A percentile compares a stretch with the other conserved stretches of the same genome.
These are phyloP conservation scores for Acacia confusa DNA, from an alignment of 306 rosid species.

Conservation along the genomic window DNA sequence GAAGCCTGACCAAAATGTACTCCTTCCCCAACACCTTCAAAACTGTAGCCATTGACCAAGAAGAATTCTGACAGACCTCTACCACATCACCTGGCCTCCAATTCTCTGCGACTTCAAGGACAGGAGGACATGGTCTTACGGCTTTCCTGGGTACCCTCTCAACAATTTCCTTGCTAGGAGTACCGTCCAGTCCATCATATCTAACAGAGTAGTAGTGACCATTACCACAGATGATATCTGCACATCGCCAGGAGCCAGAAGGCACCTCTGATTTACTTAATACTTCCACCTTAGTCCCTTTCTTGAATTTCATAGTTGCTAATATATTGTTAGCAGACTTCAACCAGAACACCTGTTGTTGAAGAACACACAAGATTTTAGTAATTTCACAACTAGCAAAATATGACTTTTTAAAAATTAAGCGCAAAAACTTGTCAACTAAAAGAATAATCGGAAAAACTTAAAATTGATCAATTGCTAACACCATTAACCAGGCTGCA, in stretches of 20 bases:
- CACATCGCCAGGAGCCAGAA: constrained; percentile 85
- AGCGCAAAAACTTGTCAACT: neutral
- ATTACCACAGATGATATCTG: constrained; percentile 71
- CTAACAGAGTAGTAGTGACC: constrained; percentile 69
- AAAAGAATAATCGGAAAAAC: neutral
- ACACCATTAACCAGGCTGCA: constrained; percentile 18
- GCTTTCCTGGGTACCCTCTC: constrained; percentile 67
- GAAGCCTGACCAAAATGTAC: constrained; percentile 62
- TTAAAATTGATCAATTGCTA: constrained; percentile 3
- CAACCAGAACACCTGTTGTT: constrained; percentile 33
- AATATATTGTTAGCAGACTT: constrained; percentile 12
- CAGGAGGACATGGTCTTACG: constrained; percentile 83
- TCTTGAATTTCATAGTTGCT: constrained; percentile 73
- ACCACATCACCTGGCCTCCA: constrained; percentile 81
- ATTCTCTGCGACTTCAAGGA: constrained; percentile 43
- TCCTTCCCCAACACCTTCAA: constrained; percentile 61
- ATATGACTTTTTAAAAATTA: neutral
- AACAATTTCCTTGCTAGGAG: constrained; percentile 37
- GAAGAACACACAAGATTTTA: constrained; percentile 27
- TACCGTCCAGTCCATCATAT: constrained; percentile 59
- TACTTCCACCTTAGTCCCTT: constrained; percentile 83
- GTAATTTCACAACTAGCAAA: neutral
- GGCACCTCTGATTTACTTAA: constrained; percentile 73
- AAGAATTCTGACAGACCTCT: constrained; percentile 69
- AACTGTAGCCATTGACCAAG: constrained; percentile 91